Conservation (phyloP, 176 grass and related monocot genomes). For the Saccharum spontaneum region DNA sequence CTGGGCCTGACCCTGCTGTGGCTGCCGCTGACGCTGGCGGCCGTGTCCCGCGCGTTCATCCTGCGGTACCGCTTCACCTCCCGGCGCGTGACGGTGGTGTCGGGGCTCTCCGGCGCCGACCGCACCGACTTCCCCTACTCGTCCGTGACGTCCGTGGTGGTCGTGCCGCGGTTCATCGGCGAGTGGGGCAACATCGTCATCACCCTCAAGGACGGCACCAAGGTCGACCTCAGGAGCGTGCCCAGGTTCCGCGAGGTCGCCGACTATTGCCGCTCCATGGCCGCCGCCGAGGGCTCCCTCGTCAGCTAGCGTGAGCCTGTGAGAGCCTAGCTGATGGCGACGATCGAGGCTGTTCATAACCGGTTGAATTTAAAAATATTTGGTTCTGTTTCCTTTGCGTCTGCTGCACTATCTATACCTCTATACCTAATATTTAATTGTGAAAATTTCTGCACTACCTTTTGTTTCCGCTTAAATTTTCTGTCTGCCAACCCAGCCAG, state of each 20-base stretch:
- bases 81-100: slow-evolving; percentile 79
- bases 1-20: slow-evolving; percentile 85
- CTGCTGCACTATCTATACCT: background rate
- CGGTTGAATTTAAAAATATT: background rate
- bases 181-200: slow-evolving; percentile 97
- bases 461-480: no score
- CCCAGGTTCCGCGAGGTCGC: slow-evolving; percentile 92
- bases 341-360: background rate
- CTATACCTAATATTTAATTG: no score
- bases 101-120: slow-evolving; percentile 79
- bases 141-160: slow-evolving; percentile 63
- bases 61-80: slow-evolving; percentile 92
- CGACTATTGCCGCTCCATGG: slow-evolving; percentile 72
- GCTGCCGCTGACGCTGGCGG: slow-evolving; percentile 89
- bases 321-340: background rate
- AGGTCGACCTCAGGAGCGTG: slow-evolving; percentile 95
- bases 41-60: slow-evolving; percentile 79
- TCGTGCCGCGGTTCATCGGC: slow-evolving; percentile 87
- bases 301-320: background rate
- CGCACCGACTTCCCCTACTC: slow-evolving; percentile 90
- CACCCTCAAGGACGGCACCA: slow-evolving; percentile 85
- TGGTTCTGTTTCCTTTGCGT: background rate
- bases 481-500: no score
- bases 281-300: slow-evolving; percentile 46
- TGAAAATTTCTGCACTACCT: no score